Base-by-base conservation (phyloP, 1,139 yeast species). In the Geotrichum reessii region DNA sequence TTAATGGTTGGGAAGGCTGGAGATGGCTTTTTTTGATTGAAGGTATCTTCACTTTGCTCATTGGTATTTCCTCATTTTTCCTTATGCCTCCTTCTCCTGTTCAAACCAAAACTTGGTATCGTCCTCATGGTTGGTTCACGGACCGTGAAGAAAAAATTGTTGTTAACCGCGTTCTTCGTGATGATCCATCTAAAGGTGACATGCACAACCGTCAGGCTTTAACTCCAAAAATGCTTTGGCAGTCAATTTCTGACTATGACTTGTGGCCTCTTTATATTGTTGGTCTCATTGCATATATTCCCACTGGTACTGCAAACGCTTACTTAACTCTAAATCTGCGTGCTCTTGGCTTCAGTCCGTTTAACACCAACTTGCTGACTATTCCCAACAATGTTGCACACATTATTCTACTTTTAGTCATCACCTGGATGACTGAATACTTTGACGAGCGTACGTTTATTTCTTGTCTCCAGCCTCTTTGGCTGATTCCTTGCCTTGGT, bases 111-210 rank as follows among this genome's bases (percentile, higher is more conserved):
- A 79, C 84, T 6, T 69, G 76, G 71, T 72, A 72, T 59, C 73
- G 79, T 24, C 78, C 77, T 4, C 78, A 81, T 42, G 86, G 86
- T n/a, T 83, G 86, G 83, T 83, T 78, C 63, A 77, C 78, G 8
- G 83, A 78, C 8, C 71, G 83, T 12, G 86, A 84, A 64, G 83
- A 79, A 61, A 81, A 77, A 59, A 82, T 84, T 49, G 78, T 82
- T n/a, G 86, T 83, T 33, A 84, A 83, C 65, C 74, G 85, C 56
- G 75, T 83, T 0, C 74, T 84, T 55, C 72, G 87, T 58, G 88
- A 84, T 66, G 89, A 84, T 64, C 87, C 88, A 1, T 71, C 81
- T 2, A 84, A 84, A 69, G 86, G 87, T 22, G 84, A 80, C 62
- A 83, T 84, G 87, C 78, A 83, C 67, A 84, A 84, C 64, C 74